These are phyloP conservation scores for Neurospora sp. DNA, from an alignment of 2,329 filamentous ascomycete species.

Conservation along the genomic window DNA sequence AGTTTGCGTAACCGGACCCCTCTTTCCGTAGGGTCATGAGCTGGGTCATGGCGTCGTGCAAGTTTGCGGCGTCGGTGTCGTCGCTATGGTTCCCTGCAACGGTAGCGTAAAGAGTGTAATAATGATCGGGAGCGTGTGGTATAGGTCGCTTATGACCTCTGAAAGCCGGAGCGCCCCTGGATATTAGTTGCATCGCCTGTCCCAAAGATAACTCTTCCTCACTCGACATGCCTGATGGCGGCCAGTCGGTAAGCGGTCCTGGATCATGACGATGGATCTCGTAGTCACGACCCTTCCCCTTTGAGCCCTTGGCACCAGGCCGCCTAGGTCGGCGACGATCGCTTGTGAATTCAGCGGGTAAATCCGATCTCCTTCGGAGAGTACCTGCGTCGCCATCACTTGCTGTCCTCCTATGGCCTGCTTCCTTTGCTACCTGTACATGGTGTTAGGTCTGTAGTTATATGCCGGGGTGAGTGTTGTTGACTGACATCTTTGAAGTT, in stretches of 20 bases:
- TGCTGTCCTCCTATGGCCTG: conserved; percentile 21
- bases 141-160: conserved; percentile 44
- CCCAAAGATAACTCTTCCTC: conserved; percentile 42
- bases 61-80: conserved; percentile 37
- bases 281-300: conserved; percentile 30
- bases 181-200: conserved; percentile 48
- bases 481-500: conserved; percentile 18
- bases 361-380: conserved; percentile 15
- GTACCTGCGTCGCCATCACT: conserved; percentile 25
- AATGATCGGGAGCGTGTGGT: conserved; percentile 45
- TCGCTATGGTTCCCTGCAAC: conserved; percentile 34
- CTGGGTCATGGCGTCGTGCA: conserved; percentile 47
- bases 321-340: conserved; percentile 34
- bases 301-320: conserved; percentile 26
- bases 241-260: conserved; percentile 43
- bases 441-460: background rate
- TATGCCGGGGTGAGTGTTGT: background rate
- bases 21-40: conserved; percentile 46
- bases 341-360: conserved; percentile 9
- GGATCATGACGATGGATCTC: conserved; percentile 13
- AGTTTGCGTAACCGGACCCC: conserved; percentile 30
- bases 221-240: conserved; percentile 39
- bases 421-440: conserved; percentile 20
- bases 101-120: conserved; percentile 47
- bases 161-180: conserved; percentile 46